Evolutionary conservation across 2,329 filamentous ascomycete genomes (phyloP).

Genomic region (Scleromitrula shiraiana): DNA sequence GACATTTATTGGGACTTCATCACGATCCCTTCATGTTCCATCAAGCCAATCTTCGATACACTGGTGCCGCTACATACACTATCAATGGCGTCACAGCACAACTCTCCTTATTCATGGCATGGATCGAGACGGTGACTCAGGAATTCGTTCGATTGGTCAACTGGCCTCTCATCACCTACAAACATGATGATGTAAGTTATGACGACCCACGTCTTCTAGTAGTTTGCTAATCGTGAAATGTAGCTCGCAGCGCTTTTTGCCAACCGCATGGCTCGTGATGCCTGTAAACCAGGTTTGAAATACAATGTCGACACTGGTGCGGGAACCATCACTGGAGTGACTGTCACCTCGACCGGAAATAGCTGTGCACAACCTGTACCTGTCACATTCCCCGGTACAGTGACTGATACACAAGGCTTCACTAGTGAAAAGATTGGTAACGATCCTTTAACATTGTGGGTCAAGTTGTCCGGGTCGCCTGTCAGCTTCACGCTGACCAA

Average conservation of each 20-base stretch:
- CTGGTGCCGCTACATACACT: slow-evolving; percentile 3
- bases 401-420: slow-evolving; percentile 16
- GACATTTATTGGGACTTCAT: slow-evolving; percentile 45
- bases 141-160: slow-evolving; percentile 16
- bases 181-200: slow-evolving; percentile 46
- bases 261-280: slow-evolving; percentile 34
- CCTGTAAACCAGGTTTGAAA: slow-evolving; percentile 16
- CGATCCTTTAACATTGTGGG: slow-evolving; percentile 45
- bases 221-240: slow-evolving; percentile 5
- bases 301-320: slow-evolving; percentile 12
- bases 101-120: slow-evolving; percentile 8
- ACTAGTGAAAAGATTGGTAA: slow-evolving; percentile 41
- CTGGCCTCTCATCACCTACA: slow-evolving; percentile 47
- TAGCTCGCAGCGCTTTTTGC: slow-evolving; percentile 33
- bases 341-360: slow-evolving; percentile 35
- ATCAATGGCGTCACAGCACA: slow-evolving; percentile 8
- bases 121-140: slow-evolving; percentile 6
- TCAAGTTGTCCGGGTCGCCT: slow-evolving; percentile 36
- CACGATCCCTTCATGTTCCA: slow-evolving; percentile 39
- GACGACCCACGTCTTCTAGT: neutral
- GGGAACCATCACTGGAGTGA: slow-evolving; percentile 19
- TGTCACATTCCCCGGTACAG: slow-evolving; percentile 30
- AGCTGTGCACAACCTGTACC: slow-evolving; percentile 20
- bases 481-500: slow-evolving; percentile 34
- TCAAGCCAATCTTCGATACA: slow-evolving; percentile 31